phyloP scores from a whole-genome alignment of 2,329 filamentous ascomycete genomes.

The Tolypocladium paradoxum region DNA sequence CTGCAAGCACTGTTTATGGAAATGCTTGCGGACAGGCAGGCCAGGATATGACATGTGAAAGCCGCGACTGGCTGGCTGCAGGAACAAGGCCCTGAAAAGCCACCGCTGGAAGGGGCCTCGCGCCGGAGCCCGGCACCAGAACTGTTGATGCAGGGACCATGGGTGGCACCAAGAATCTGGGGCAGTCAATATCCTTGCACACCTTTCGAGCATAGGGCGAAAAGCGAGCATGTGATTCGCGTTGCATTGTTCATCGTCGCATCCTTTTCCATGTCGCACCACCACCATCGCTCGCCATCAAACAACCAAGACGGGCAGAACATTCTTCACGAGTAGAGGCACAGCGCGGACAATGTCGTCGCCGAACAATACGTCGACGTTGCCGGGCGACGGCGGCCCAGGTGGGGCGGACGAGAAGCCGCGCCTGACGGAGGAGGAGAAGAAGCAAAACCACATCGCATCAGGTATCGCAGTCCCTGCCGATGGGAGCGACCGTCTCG shows the following conservation, averaged over 20 bases:
- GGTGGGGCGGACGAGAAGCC: constrained; percentile 33
- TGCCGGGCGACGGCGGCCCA: constrained; percentile 8
- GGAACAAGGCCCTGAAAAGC: neutral
- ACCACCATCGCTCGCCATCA: neutral
- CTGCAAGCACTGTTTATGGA: neutral
- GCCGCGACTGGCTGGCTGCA: neutral
- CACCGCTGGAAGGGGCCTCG: neutral
- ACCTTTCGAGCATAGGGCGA: neutral
- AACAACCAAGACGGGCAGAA: neutral
- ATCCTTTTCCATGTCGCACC: neutral
- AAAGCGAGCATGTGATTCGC: constrained; percentile 2
- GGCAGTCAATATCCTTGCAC: neutral
- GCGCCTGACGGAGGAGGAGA: constrained; percentile 41
- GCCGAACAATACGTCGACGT: constrained; percentile 7
- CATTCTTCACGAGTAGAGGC: neutral
- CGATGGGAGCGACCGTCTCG: neutral
- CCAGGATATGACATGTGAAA: neutral
- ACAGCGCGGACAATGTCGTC: constrained; percentile 5
- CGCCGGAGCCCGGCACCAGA: neutral
- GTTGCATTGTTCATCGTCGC: neutral
- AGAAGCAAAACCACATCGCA: constrained; percentile 45
- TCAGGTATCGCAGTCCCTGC: constrained; percentile 28
- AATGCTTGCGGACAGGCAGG: neutral
- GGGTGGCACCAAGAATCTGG: neutral
- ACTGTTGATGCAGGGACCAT: neutral